phyloP scores from a whole-genome alignment of 2,329 filamentous ascomycete genomes.

The Exophiala viscosa region DNA sequence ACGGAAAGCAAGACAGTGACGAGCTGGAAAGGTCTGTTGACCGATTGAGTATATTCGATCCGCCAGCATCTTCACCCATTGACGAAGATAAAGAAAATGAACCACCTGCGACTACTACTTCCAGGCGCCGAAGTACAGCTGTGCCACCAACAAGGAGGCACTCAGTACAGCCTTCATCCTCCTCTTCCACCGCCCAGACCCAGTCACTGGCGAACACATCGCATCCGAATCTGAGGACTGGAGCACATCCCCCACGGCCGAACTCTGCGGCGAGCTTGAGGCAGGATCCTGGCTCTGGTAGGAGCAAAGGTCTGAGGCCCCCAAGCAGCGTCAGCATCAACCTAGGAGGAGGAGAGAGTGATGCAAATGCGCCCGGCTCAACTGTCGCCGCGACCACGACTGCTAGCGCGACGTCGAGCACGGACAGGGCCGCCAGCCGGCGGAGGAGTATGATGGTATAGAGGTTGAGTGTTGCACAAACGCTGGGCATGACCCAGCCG shows the following conservation, averaged over 20 bases:
- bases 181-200: not conserved
- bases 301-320: constrained; percentile 9
- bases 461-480: not conserved
- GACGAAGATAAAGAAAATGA: constrained; percentile 8
- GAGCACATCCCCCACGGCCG: constrained; percentile 1
- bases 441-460: constrained; percentile 27
- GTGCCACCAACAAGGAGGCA: constrained; percentile 10
- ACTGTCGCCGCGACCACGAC: too few species aligned
- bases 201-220: not conserved
- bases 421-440: constrained; percentile 22
- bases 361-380: not conserved
- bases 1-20: constrained; percentile 3
- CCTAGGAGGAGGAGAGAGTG: not conserved
- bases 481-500: not conserved
- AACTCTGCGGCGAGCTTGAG: constrained; percentile 1
- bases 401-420: constrained; percentile 1
- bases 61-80: constrained; percentile 20
- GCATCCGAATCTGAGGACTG: not conserved
- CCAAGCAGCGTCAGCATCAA: constrained; percentile 17
- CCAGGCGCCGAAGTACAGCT: constrained; percentile 8
- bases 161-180: constrained; percentile 15
- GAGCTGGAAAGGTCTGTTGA: constrained; percentile 23
- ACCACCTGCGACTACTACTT: constrained; percentile 3
- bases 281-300: not conserved
- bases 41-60: constrained; percentile 27